These are phyloP conservation scores for Pseudogymnoascus sp. DNA, from an alignment of 2,329 filamentous ascomycete species.

Conservation along the genomic window DNA sequence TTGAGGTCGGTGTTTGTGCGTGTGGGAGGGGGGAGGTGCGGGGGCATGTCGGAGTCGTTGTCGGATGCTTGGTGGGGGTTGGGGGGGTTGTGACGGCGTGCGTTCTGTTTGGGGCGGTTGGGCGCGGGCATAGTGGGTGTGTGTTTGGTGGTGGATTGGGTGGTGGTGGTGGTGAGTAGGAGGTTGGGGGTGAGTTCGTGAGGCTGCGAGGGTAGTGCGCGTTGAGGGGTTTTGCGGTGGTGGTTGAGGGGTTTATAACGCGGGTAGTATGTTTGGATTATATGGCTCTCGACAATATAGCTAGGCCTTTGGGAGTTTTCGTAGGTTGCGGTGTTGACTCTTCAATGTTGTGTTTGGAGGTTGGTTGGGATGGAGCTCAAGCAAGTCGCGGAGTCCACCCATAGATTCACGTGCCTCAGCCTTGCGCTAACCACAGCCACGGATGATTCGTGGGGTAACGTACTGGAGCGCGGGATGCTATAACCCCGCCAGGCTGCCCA, in stretches of 20 bases:
- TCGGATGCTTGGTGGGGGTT: slow-evolving; percentile 36
- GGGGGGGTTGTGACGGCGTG: slow-evolving; percentile 29
- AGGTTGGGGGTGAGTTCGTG: not conserved
- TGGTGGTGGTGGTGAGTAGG: not conserved
- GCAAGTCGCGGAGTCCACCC: not conserved
- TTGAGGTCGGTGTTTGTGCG: slow-evolving; percentile 80
- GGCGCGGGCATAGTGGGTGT: not conserved
- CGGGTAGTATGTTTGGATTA: not conserved
- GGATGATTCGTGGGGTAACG: not conserved
- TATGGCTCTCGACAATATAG: not conserved
- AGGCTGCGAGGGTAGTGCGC: not conserved
- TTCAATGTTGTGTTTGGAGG: not conserved
- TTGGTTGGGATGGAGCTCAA: not conserved
- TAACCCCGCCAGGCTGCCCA: not conserved
- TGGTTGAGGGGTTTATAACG: not conserved
- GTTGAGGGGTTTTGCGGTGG: not conserved
- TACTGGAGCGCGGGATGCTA: not conserved
- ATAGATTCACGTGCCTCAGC: not conserved
- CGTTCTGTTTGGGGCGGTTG: slow-evolving; percentile 15
- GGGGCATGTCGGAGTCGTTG: slow-evolving; percentile 40
- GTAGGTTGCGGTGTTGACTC: not conserved
- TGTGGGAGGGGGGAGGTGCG: slow-evolving; percentile 34
- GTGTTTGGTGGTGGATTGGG: not conserved
- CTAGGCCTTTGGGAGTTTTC: not conserved
- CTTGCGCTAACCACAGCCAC: not conserved